Conservation (phyloP, 2,329 filamentous ascomycete genomes). For the Venturia asperata region DNA sequence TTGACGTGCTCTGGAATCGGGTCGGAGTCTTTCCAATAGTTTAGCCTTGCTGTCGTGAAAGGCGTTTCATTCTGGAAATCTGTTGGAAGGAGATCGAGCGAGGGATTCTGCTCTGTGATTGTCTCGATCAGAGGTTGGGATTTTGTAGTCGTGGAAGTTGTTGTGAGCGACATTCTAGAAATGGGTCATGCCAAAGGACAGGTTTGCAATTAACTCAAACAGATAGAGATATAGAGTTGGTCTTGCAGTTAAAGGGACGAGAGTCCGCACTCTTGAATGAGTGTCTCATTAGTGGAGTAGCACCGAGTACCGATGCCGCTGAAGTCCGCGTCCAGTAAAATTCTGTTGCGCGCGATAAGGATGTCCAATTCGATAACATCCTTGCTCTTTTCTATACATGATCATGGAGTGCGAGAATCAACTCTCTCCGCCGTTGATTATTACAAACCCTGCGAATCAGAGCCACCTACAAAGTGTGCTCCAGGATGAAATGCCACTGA, state of each 20-base stretch:
- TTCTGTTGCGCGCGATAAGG: background rate
- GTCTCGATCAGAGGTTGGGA: background rate
- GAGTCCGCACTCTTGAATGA: no score
- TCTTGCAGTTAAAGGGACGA: background rate
- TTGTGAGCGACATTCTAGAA: background rate
- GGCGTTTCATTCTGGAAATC: slow-evolving; percentile 1
- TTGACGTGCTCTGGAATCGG: background rate
- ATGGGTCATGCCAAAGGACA: background rate
- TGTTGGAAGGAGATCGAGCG: background rate
- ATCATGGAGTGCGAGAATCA: background rate
- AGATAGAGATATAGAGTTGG: background rate
- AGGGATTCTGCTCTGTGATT: background rate
- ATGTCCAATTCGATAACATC: background rate
- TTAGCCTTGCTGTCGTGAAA: background rate
- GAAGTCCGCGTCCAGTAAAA: background rate
- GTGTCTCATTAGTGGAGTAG: no score
- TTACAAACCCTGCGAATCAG: background rate
- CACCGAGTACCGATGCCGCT: slow-evolving; percentile 1
- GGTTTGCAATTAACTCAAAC: background rate
- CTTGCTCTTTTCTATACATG: background rate
- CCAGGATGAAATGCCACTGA: no score
- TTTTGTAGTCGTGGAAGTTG: background rate
- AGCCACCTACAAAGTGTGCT: no score
- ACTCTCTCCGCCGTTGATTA: background rate
- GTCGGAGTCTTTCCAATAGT: slow-evolving; percentile 8